Percentiles rank a stretch among this genome's conserved stretches.
phyloP scores from a whole-genome alignment of 352 stramenopile species.

The Chloridella minuta region DNA sequence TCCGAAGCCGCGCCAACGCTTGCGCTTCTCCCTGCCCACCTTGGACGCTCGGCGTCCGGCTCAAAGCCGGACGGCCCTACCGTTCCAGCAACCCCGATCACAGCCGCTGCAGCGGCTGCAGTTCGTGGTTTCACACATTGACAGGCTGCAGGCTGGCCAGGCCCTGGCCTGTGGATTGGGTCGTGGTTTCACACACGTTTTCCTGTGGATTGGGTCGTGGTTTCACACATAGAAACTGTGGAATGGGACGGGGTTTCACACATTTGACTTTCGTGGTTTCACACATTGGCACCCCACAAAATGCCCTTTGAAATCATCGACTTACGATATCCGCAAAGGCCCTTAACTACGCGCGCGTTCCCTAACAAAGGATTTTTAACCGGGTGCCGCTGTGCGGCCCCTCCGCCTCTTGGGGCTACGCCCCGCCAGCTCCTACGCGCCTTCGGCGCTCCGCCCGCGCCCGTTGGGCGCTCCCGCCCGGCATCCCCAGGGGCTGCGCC shows the following conservation, averaged over 20 bases:
- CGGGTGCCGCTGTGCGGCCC: not conserved
- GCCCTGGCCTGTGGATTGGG: not conserved
- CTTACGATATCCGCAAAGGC: not conserved
- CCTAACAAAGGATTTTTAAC: not conserved
- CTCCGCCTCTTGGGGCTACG: not conserved
- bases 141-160: not conserved
- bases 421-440: not conserved
- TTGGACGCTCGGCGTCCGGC: not conserved
- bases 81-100: not conserved
- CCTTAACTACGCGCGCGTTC: not conserved
- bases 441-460: not conserved
- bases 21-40: not conserved
- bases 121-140: not conserved
- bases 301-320: not conserved
- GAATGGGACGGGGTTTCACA: not conserved
- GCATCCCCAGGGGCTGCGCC: not conserved
- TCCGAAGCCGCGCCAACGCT: not conserved
- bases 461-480: not conserved
- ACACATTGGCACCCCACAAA: not conserved
- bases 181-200: not conserved
- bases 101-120: not conserved
- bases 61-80: not conserved
- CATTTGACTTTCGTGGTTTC: not conserved
- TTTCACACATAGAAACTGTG: not conserved
- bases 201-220: not conserved